Conservation (phyloP, 148 eudicot species). For the Rhododendron ferrugineum region DNA sequence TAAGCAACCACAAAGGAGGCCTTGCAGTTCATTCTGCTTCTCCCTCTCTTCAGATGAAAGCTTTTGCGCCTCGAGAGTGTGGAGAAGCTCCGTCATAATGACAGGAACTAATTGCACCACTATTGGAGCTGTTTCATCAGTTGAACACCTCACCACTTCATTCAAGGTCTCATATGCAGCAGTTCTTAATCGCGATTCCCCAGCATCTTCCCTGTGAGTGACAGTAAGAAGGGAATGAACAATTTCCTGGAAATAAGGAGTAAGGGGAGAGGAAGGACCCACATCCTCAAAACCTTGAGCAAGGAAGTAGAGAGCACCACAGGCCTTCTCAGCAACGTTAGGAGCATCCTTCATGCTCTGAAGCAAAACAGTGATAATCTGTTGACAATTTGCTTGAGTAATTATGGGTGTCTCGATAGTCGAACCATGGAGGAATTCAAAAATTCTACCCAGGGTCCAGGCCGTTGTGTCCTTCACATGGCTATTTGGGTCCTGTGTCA, state of each 20-base stretch:
- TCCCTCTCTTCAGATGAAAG: constrained; percentile 75
- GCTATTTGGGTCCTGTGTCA: constrained; percentile 79
- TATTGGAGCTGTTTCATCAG: constrained; percentile 83
- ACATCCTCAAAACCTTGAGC: constrained; percentile 90
- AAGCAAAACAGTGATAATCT: constrained; percentile 71
- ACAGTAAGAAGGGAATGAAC: constrained; percentile 79
- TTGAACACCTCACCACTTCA: constrained; percentile 92
- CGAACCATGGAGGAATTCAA: constrained; percentile 84
- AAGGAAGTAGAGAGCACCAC: constrained; percentile 93
- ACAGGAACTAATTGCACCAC: constrained; percentile 76
- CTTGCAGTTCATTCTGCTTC: constrained; percentile 82
- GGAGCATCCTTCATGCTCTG: constrained; percentile 91
- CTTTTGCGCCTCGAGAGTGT: constrained; percentile 70
- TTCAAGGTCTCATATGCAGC: constrained; percentile 93
- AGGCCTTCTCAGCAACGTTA: constrained; percentile 92
- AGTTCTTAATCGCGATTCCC: constrained; percentile 73
- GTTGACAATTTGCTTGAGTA: constrained; percentile 74
- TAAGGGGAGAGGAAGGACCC: constrained; percentile 64
- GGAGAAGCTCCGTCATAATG: constrained; percentile 87
- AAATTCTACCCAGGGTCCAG: constrained; percentile 93
- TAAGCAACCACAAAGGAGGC: constrained; percentile 90
- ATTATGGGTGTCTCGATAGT: constrained; percentile 62
- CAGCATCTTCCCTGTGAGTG: constrained; percentile 85
- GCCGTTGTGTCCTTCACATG: constrained; percentile 98
- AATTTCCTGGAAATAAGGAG: constrained; percentile 81